Base-by-base conservation (phyloP, 129 eudicot species). In the Artemisia annua region DNA sequence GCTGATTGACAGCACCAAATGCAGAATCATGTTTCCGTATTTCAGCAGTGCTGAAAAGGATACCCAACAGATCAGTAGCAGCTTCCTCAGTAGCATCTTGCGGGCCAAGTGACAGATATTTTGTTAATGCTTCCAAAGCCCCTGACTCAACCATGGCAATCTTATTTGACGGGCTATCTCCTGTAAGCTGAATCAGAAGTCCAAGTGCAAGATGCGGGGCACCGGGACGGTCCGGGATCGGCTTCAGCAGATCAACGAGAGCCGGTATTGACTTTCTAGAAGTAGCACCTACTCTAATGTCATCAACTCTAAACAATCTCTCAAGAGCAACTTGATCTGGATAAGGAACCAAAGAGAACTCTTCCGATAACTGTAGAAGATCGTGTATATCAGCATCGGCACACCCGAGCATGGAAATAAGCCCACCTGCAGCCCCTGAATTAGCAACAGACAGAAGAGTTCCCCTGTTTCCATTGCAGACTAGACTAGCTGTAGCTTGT, bases 181-280 rank as follows among this genome's bases (percentile, higher is more conserved):
- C 84, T 3, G 94, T 87, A 30, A 95, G 99, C 80, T 90, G 99
- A 66, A 86, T 88, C 55, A 95, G 88, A 83, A 88, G 91, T 74
- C 97, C 94, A 30, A 95, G 89, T 55, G 99, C 81, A 30, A 95
- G 88, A 82, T 86, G 90, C n/a, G 99, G 99, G n/a, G 99, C 99
- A 43, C 99, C 97, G 0, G 99, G 99, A 5, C 99, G 89, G 60
- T 95, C 96, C 1, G 99, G 99, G 79, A 88, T 88, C 28, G 99
- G 99, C 75, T 91, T 95, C 16, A 95, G 96, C 48, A 95, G 74
- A 79, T 95, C 99, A 73, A 95, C 99, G 8, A 95, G 96, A 59
- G 87, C 87, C n/a, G 99, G 99, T 71, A 95, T 95, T 32, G 96
- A 95, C 81, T 95, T 95, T 66, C 99, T 77, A 64, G 99, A 95